Evolutionary conservation across 2,329 filamentous ascomycete genomes (phyloP), one percentile per base, ranked within the genome.

Genomic region (Scedosporium apiospermum): DNA sequence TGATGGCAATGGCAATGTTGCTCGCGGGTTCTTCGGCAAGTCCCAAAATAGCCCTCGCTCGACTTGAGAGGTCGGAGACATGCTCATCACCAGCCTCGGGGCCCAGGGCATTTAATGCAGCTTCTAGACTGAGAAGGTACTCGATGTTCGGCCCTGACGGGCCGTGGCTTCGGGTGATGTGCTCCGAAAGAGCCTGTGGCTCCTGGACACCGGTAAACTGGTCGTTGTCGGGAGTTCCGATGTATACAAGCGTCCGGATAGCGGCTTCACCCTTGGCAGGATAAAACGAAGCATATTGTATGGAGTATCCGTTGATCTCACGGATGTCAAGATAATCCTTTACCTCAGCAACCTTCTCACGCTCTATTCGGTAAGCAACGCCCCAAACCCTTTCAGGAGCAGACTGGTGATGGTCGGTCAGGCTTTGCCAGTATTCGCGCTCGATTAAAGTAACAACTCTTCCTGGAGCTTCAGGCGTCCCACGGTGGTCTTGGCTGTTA

Each of bases 231-330:
- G 95, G 95, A 2, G 96, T 89, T 23, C 95, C 95, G 70, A 99
- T 98, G 74, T 99, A 99, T 1, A 96, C 91, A 65, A 97, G 83
- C 64, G 82, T 80, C 62, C 72, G 74, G 68, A 85, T 81, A 21
- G 75, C 67, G 3, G 71, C 63, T 14, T 72, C 70, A 27, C 71
- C 70, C 65, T 78, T 74, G 51, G 74, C 71, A 6, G 88, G 86
- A 69, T 93, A 80, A 73, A 98, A 97, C 0, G 89, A 86, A 30
- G 92, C 91, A 74, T 92, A 91, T 75, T 97, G 93, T 67, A 96
- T 96, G 62, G 88, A 90, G 76, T 99, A 99, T 27, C 95, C 95
- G 76, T 98, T 96, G 71, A 98, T 96, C 76, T 99, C 95, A 57
- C 95, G 88, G 67, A 97, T 93, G 74, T 98, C 93, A 58, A 99